Conservation (phyloP, 2,329 filamentous ascomycete genomes). For the Cordyceps fumosorosea region DNA sequence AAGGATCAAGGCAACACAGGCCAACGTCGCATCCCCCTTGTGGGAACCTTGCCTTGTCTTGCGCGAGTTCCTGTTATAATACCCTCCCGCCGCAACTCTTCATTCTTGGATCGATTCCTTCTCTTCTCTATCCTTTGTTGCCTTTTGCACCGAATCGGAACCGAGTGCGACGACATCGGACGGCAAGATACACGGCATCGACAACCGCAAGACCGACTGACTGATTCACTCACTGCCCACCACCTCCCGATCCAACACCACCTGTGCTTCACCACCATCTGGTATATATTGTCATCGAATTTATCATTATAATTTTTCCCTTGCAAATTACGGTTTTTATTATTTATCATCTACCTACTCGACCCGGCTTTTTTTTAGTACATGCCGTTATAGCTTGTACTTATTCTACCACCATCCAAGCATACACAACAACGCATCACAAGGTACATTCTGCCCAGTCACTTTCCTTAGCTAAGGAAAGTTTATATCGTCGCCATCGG, state of each 20-base stretch:
- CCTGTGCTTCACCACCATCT: not conserved
- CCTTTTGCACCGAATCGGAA: not conserved
- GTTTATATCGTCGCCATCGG: no score
- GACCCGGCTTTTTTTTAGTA: constrained; percentile 14
- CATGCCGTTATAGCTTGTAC: constrained; percentile 19
- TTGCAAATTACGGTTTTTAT: not conserved
- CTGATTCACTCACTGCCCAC: not conserved
- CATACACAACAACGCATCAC: not conserved
- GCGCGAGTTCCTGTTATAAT: constrained; percentile 7
- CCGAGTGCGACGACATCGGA: not conserved
- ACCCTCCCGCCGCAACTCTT: not conserved
- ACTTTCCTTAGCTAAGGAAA: not conserved
- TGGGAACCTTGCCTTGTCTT: not conserved
- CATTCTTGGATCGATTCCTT: not conserved
- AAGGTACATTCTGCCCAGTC: not conserved
- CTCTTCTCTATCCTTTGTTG: constrained; percentile 6
- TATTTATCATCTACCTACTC: not conserved
- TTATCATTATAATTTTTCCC: constrained; percentile 1
- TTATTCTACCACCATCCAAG: not conserved
- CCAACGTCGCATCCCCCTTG: not conserved
- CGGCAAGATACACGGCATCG: not conserved
- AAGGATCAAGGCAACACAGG: not conserved
- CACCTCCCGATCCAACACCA: not conserved
- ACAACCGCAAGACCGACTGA: not conserved
- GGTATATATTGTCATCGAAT: constrained; percentile 11